Evolutionary conservation across 352 stramenopile species (phyloP).

Genomic region (Phytophthora rubi): DNA sequence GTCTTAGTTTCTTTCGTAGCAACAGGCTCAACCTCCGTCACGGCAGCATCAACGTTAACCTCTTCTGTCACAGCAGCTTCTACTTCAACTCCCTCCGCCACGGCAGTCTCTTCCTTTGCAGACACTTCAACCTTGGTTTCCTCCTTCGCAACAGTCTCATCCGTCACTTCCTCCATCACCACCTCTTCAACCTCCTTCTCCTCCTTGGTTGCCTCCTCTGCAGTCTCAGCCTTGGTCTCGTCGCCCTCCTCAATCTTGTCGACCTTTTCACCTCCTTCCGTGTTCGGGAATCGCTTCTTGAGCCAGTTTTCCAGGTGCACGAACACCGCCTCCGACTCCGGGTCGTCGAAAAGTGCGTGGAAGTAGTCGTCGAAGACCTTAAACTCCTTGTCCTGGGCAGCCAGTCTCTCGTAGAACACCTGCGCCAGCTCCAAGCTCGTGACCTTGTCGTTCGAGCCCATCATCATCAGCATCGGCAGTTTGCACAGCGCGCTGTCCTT

Average conservation of each 20-base stretch:
- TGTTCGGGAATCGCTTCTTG: slow-evolving; percentile 39
- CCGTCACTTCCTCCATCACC: not conserved
- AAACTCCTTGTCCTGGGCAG: slow-evolving; percentile 62
- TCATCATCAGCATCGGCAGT: slow-evolving; percentile 48
- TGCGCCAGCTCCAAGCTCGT: slow-evolving; percentile 54
- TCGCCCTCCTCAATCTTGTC: slow-evolving; percentile 19
- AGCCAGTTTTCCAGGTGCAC: slow-evolving; percentile 53
- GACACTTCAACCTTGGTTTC: not conserved
- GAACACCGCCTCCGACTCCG: slow-evolving; percentile 58
- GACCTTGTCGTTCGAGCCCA: slow-evolving; percentile 61
- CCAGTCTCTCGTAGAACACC: slow-evolving; percentile 54
- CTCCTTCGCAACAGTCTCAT: not conserved
- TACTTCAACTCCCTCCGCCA: not conserved
- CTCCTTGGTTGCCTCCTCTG: not conserved
- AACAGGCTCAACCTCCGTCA: too few species aligned
- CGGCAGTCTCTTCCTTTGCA: not conserved
- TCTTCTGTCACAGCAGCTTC: not conserved
- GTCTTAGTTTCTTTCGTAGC: too few species aligned
- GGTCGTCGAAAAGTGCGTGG: slow-evolving; percentile 74
- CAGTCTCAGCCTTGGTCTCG: slow-evolving; percentile 5
- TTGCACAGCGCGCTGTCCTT: slow-evolving; percentile 37
- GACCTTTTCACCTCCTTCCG: slow-evolving; percentile 5
- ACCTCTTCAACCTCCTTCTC: not conserved
- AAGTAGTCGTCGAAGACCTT: slow-evolving; percentile 61
- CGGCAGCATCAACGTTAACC: too few species aligned